Evolutionary conservation across 179 eudicot genomes (phyloP), one percentile per base, ranked within the genome.

Genomic region (Pouteria campechiana): DNA sequence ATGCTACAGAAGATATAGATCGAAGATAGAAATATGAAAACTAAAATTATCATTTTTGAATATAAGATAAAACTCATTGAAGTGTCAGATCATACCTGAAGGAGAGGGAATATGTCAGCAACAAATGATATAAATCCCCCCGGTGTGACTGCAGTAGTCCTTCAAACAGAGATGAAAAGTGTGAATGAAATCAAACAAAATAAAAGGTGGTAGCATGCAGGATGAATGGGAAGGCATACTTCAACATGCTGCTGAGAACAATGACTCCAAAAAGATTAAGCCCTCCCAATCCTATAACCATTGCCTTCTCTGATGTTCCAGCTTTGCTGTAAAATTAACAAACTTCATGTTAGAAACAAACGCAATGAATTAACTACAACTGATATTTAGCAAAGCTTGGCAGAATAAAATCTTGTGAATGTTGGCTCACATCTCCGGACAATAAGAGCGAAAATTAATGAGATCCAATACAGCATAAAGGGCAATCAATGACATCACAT

Each of bases 181-280:
- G 28, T 11, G 7, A 25, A 18, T 14, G 12, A 20, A 31, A 19
- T 5, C 5, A 6, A 2, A 29, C 7, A n/a, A 32, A 18, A 9
- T 36, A 44, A 33, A 43, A 38, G 25, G 17, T 10, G 30, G 42
- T 8, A 17, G 25, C 2, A 8, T 5, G 12, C 1, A 7, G 3
- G 11, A 20, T 8, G 37, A 17, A 3, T 17, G 15, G 19, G 27
- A 6, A 19, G 16, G 19, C 76, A 44, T 73, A 90, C 98, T 71
- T 82, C 41, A 90, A 57, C 87, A 90, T 70, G 59, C 80, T 54
- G 45, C 73, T 67, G 47, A 90, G 98, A 64, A 73, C 29, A 48
- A 90, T 41, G 43, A 90, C 92, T 48, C 98, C 98, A 65, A 77
- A 74, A 41, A 86, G 63, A 73, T 90, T 90, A 9, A 90, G 81